These are phyloP conservation scores for Myriosclerotinia curreyana DNA, from an alignment of 2,329 filamentous ascomycete genomes.

Conservation along the genomic window DNA sequence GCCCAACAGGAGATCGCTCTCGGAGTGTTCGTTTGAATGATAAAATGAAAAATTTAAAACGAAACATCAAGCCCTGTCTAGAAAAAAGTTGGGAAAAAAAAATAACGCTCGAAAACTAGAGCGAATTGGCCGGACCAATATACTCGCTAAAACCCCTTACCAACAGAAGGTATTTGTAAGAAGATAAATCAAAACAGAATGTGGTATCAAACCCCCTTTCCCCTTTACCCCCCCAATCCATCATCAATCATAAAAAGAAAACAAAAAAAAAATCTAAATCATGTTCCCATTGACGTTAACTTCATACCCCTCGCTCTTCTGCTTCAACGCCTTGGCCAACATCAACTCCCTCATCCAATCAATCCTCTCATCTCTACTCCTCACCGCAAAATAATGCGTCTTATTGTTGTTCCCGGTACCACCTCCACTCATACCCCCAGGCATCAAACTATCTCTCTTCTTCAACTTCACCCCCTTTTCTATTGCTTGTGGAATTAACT, in stretches of 20 bases:
- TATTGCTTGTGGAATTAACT: constrained; percentile 64
- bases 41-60: not conserved
- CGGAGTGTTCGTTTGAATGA: not conserved
- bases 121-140: not conserved
- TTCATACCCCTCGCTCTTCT: constrained; percentile 80
- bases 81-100: not conserved
- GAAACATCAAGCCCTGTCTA: not conserved
- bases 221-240: not conserved
- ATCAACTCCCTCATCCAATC: constrained; percentile 97
- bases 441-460: constrained; percentile 41
- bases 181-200: constrained; percentile 2
- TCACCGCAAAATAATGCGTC: constrained; percentile 91
- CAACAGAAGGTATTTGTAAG: constrained; percentile 1
- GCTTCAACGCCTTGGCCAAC: constrained; percentile 82
- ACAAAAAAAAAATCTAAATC: constrained; percentile 47
- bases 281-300: constrained; percentile 78
- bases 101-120: not conserved
- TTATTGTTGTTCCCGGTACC: constrained; percentile 58
- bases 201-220: constrained; percentile 15
- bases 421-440: constrained; percentile 10
- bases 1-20: constrained; percentile 9
- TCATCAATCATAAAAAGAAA: not conserved
- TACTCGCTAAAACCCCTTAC: not conserved
- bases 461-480: constrained; percentile 50
- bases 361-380: constrained; percentile 81